phyloP scores from a whole-genome alignment of 306 rosid species.

The Glycine latifolia region DNA sequence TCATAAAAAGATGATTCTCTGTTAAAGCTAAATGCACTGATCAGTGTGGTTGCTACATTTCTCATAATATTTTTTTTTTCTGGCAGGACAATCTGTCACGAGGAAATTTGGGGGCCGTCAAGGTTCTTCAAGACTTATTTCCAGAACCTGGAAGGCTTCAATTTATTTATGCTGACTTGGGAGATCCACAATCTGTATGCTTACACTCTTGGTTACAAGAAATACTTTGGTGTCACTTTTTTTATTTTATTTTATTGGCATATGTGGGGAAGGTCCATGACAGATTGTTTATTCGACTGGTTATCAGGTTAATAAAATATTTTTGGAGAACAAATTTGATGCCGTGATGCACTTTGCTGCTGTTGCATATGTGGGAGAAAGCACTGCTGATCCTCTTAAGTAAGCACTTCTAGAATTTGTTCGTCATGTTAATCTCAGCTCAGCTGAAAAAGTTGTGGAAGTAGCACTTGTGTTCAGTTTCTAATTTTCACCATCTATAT shows the following conservation, averaged over 20 bases:
- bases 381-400: constrained; percentile 92
- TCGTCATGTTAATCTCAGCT: constrained; percentile 39
- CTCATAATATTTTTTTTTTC: constrained; percentile 34
- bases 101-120: constrained; percentile 91
- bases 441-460: constrained; percentile 32
- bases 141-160: constrained; percentile 94
- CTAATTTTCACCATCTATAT: constrained; percentile 13
- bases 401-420: constrained; percentile 55
- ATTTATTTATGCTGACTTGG: constrained; percentile 93
- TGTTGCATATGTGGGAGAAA: constrained; percentile 99
- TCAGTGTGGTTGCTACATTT: constrained; percentile 21
- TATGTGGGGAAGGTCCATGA: constrained; percentile 7
- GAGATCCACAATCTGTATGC: constrained; percentile 80
- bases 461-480: constrained; percentile 29
- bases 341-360: constrained; percentile 99
- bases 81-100: constrained; percentile 91
- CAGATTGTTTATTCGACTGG: constrained; percentile 55
- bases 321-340: constrained; percentile 87
- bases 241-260: not conserved
- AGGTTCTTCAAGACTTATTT: constrained; percentile 78
- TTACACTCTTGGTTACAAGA: constrained; percentile 39
- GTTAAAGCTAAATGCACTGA: constrained; percentile 12
- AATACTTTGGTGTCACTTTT: constrained; percentile 26
- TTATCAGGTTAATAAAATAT: constrained; percentile 85
- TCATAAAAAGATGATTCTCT: constrained; percentile 31